These are phyloP conservation scores for Rhinocladiella mackenziei DNA, from an alignment of 2,329 filamentous ascomycete species.

Conservation along the genomic window DNA sequence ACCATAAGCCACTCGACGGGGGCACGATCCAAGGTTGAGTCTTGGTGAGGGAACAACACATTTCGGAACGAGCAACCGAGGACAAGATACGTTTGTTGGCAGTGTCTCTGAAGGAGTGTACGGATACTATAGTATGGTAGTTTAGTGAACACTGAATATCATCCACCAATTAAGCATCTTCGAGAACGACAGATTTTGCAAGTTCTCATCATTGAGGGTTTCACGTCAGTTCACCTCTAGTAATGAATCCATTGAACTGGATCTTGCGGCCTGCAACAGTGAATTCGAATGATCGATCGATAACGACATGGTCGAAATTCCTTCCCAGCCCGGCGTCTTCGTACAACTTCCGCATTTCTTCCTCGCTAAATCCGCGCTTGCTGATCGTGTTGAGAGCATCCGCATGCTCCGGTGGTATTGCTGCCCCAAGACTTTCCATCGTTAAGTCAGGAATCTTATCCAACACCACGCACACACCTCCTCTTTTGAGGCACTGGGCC, in stretches of 20 bases:
- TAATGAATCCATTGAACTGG: conserved; percentile 34
- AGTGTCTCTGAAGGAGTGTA: too few species aligned
- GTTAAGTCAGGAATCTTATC: conserved; percentile 51
- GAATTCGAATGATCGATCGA: conserved; percentile 52
- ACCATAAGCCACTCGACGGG: too few species aligned
- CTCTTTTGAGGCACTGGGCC: conserved; percentile 57
- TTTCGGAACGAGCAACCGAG: too few species aligned
- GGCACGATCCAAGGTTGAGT: too few species aligned
- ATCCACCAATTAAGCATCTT: too few species aligned
- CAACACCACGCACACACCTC: conserved; percentile 62
- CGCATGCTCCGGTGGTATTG: conserved; percentile 42
- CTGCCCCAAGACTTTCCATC: neutral
- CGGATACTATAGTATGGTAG: too few species aligned
- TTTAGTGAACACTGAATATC: too few species aligned
- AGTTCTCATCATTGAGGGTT: too few species aligned
- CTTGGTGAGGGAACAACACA: too few species aligned
- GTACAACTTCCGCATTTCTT: conserved; percentile 58
- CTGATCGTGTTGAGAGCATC: conserved; percentile 53
- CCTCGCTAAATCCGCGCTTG: conserved; percentile 61
- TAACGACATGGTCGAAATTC: conserved; percentile 55
- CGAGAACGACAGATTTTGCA: too few species aligned
- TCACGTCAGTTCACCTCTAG: conserved; percentile 28
- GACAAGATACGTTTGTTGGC: too few species aligned
- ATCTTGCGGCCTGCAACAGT: conserved; percentile 29
- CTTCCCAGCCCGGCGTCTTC: conserved; percentile 54